Evolutionary conservation across 2,329 filamentous ascomycete genomes (phyloP), one percentile per base, ranked within the genome.

Genomic region (Coccinonectria pachysandricola): DNA sequence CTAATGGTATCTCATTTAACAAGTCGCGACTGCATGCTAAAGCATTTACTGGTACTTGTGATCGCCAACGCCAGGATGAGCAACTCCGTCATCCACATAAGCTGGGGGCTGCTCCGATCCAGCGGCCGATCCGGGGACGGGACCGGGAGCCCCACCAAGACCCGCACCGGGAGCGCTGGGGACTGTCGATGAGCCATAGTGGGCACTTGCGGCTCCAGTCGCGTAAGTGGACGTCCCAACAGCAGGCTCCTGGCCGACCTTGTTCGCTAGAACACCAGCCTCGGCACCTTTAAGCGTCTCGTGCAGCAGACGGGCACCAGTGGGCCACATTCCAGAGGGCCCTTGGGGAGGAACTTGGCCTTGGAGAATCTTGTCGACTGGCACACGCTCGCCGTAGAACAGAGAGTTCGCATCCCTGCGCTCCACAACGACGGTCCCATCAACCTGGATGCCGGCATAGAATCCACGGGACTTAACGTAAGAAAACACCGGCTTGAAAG

Each of bases 391-490:
- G 12, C 79, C 79, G 51, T 92, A 94, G 48, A 94, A 94, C 5
- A 72, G 71, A 27, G 84, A 79, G 45, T 95, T 95, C 48, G 88
- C 87, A 31, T 88, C 83, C n/a, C 72, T 78, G 26, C 86, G 73
- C 54, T 92, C 83, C 14, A 88, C 81, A 24, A 94, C 68, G 8
- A 93, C 71, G 0, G 85, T 93, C 14, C 87, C 87, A 46, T 94
- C 86, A 17, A 93, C 68, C 45, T 87, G 81, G 1, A 93, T 71
- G 15, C 85, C 85, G 2, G 83, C 86, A 46, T 92, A 94, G 41
- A 94, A 75, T 4, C 87, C 87, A 27, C 85, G 73, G 24, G 79
- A 87, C 59, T 93, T 94, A 57, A 94, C 73, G 51, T 94, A 94
- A 3, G 61, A 64, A 30, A 66, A 68, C n/a, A 67, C 64, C 3